A percentile compares a stretch with the other conserved stretches of the same genome.
These are phyloP conservation scores for Flaveria linearis DNA, from an alignment of 129 eudicot species.

Conservation along the genomic window DNA sequence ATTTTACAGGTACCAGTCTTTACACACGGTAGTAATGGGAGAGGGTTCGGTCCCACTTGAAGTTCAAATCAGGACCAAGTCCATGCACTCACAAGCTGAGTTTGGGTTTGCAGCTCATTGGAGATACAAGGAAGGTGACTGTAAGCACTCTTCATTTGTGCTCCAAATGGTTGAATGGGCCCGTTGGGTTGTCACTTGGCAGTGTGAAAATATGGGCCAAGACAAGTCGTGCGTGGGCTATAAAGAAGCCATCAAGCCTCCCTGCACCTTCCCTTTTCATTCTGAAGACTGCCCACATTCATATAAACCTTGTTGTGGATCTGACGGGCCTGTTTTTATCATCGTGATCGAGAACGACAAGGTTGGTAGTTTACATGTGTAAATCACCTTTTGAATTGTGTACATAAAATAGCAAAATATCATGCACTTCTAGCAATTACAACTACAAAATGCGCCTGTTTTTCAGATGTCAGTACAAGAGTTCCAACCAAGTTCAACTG, in stretches of 20 bases:
- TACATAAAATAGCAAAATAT: not conserved
- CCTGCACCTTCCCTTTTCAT: conserved; percentile 80
- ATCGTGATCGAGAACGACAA: conserved; percentile 85
- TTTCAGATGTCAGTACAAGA: conserved; percentile 95
- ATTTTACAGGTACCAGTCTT: conserved; percentile 65
- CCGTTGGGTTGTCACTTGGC: conserved; percentile 94
- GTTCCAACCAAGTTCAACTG: conserved; percentile 63
- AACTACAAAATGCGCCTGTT: not conserved
- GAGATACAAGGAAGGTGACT: conserved; percentile 93
- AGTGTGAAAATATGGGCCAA: conserved; percentile 80
- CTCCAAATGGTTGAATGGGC: conserved; percentile 99
- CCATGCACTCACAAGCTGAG: conserved; percentile 94
- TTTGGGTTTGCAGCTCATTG: conserved; percentile 99
- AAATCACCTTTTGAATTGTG: not conserved
- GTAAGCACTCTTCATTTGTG: conserved; percentile 79
- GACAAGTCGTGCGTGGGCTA: conserved; percentile 43
- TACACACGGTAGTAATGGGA: conserved; percentile 85
- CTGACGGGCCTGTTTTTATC: conserved; percentile 82
- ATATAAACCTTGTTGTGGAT: conserved; percentile 56
- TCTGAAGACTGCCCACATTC: conserved; percentile 78
- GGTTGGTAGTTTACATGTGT: conserved; percentile 45
- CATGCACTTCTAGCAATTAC: not conserved
- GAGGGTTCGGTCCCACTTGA: conserved; percentile 85
- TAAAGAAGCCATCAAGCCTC: conserved; percentile 54
- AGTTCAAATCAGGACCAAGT: conserved; percentile 86